Evolutionary conservation across 805 yeast species (phyloP).

Genomic region (Zygosaccharomyces pseudorouxii): DNA sequence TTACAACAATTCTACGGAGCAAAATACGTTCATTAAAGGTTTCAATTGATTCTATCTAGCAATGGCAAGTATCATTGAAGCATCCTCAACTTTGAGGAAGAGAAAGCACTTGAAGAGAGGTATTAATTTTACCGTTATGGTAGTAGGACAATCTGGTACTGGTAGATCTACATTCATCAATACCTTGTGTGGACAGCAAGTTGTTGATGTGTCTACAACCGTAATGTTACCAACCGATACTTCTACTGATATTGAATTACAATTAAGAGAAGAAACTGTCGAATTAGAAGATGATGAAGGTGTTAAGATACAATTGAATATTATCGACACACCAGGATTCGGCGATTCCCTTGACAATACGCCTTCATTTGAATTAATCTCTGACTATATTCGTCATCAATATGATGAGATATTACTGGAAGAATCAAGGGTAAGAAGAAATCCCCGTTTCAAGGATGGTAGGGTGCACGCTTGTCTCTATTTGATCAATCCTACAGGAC

Average conservation of each 20-base stretch:
- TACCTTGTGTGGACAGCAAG: conserved; percentile 83
- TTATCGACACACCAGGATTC: conserved; percentile 81
- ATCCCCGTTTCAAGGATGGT: conserved; percentile 80
- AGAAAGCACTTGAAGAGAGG: conserved; percentile 79
- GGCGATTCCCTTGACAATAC: conserved; percentile 71
- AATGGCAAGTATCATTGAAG: conserved; percentile 47
- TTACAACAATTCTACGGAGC: background rate
- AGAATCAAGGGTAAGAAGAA: conserved; percentile 76
- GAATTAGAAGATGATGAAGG: conserved; percentile 85
- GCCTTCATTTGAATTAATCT: conserved; percentile 59
- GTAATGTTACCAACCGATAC: conserved; percentile 50
- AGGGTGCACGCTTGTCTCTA: conserved; percentile 73
- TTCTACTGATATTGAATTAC: conserved; percentile 48
- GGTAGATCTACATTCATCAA: conserved; percentile 93
- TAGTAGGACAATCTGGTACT: conserved; percentile 79
- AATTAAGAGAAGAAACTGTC: conserved; percentile 72
- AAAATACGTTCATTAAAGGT: background rate
- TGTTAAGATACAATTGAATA: conserved; percentile 67
- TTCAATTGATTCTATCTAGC: background rate
- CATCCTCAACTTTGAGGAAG: conserved; percentile 59
- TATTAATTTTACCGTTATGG: conserved; percentile 79
- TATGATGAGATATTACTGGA: conserved; percentile 78
- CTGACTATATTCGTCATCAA: conserved; percentile 77
- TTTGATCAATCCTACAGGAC: conserved; percentile 80
- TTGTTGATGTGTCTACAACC: conserved; percentile 67